Percentiles rank a stretch among this genome's conserved stretches.
Conservation (phyloP, 345 rosid species). For the Eucalyptus erythrocorys region DNA sequence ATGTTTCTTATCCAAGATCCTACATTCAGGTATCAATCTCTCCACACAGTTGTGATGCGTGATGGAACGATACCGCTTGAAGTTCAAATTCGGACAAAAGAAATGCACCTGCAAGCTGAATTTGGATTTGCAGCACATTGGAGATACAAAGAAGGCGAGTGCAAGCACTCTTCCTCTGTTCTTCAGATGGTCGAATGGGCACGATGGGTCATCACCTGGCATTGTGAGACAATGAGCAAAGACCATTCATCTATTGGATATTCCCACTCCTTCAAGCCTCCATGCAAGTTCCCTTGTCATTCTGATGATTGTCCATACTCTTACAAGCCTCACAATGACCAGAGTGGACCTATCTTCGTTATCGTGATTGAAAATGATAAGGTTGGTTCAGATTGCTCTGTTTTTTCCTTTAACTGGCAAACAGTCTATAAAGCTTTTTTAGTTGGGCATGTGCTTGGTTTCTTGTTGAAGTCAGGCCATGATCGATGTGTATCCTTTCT, state of each 20-base stretch:
- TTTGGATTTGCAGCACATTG: constrained; percentile 98
- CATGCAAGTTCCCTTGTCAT: constrained; percentile 79
- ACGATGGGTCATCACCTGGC: constrained; percentile 93
- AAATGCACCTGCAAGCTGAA: constrained; percentile 96
- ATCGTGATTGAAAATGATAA: constrained; percentile 74
- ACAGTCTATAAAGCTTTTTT: neutral
- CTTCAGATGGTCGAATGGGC: constrained; percentile 99
- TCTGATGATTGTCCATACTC: constrained; percentile 65
- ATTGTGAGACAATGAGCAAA: constrained; percentile 73
- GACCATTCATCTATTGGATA: constrained; percentile 30
- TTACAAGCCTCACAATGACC: constrained; percentile 44
- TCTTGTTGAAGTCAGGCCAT: neutral
- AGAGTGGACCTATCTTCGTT: constrained; percentile 72
- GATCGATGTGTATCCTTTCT: neutral
- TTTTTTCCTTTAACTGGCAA: neutral
- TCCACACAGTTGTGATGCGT: constrained; percentile 80
- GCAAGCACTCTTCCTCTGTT: constrained; percentile 66
- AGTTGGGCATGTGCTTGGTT: neutral
- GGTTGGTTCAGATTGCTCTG: constrained; percentile 27
- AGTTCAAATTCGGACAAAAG: constrained; percentile 90
- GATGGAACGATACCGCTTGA: constrained; percentile 70
- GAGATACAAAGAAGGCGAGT: constrained; percentile 93
- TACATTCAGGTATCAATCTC: constrained; percentile 59
- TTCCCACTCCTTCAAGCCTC: constrained; percentile 42
- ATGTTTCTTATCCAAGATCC: neutral